A percentile compares a stretch with the other conserved stretches of the same genome.
Conservation (phyloP, 2,329 filamentous ascomycete genomes). For the Botryotinia globosa region DNA sequence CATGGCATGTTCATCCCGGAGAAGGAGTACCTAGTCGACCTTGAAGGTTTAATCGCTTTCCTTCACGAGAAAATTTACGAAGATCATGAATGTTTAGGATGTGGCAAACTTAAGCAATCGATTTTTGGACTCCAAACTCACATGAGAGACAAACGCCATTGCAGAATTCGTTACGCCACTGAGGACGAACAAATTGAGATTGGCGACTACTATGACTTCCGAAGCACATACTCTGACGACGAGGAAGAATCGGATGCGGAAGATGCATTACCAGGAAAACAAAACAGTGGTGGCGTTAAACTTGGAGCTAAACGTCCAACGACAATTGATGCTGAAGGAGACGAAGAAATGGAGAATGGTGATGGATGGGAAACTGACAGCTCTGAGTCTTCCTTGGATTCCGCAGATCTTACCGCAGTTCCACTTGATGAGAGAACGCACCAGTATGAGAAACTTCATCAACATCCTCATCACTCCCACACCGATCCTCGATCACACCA, state of each 20-base stretch:
- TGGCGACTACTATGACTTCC: conserved; percentile 96
- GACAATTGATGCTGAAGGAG: conserved; percentile 51
- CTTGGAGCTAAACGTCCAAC: conserved; percentile 59
- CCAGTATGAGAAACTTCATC: conserved; percentile 68
- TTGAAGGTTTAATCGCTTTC: conserved; percentile 76
- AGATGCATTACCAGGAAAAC: conserved; percentile 49
- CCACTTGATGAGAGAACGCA: conserved; percentile 70
- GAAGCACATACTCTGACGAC: conserved; percentile 87
- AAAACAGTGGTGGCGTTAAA: conserved; percentile 61
- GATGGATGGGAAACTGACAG: conserved; percentile 97
- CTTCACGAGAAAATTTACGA: conserved; percentile 78
- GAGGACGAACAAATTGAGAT: conserved; percentile 91
- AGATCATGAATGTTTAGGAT: conserved; percentile 82
- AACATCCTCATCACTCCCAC: conserved; percentile 73
- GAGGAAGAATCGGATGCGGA: conserved; percentile 60
- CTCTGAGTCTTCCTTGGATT: conserved; percentile 82
- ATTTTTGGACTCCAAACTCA: conserved; percentile 85
- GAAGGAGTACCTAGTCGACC: conserved; percentile 74
- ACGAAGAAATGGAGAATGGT: conserved; percentile 57
- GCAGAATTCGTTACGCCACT: conserved; percentile 88
- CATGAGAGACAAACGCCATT: conserved; percentile 96
- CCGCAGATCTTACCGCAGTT: conserved; percentile 76
- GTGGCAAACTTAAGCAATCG: conserved; percentile 77
- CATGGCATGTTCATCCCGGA: conserved; percentile 98
- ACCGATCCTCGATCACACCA: conserved; percentile 69